A percentile compares a stretch with the other conserved stretches of the same genome.
Evolutionary conservation across 2,329 filamentous ascomycete genomes (phyloP).

Genomic region (Aspergillus carbonarius): DNA sequence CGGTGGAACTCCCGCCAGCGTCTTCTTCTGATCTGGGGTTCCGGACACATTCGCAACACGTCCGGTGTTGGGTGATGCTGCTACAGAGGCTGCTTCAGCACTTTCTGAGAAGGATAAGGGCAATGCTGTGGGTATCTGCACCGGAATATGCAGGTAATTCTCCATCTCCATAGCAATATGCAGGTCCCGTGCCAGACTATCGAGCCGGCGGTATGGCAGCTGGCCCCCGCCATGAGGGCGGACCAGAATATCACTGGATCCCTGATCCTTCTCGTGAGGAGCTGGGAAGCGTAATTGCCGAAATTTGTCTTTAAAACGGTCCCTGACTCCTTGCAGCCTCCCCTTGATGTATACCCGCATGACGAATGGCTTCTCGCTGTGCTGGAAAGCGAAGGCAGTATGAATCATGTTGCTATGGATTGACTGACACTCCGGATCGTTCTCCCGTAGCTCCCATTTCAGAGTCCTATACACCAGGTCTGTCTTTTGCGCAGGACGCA

Average conservation of each 20-base stretch:
- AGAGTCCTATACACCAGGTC: not conserved
- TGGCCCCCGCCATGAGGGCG: not conserved
- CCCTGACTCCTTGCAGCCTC: not conserved
- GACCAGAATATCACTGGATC: constrained; percentile 1
- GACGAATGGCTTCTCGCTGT: not conserved
- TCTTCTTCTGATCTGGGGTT: not conserved
- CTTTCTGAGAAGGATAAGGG: not conserved
- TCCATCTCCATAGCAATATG: constrained; percentile 1
- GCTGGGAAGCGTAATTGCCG: not conserved
- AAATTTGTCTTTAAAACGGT: not conserved
- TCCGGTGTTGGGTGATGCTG: too few species aligned
- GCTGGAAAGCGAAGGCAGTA: not conserved
- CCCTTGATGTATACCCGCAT: constrained; percentile 1
- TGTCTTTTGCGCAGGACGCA: not conserved
- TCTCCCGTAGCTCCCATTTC: constrained; percentile 4
- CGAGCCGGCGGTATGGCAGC: not conserved
- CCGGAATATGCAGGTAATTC: not conserved
- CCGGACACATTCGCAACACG: not conserved
- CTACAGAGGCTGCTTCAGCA: fast-evolving
- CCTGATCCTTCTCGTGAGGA: not conserved
- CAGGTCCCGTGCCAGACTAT: not conserved
- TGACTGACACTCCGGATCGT: not conserved
- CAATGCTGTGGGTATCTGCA: not conserved
- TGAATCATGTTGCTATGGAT: not conserved
- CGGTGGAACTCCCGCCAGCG: not conserved